Percentiles rank a stretch among this genome's conserved stretches.
phyloP scores from a whole-genome alignment of 2,329 filamentous ascomycete genomes.

The Colletotrichum caudatum region DNA sequence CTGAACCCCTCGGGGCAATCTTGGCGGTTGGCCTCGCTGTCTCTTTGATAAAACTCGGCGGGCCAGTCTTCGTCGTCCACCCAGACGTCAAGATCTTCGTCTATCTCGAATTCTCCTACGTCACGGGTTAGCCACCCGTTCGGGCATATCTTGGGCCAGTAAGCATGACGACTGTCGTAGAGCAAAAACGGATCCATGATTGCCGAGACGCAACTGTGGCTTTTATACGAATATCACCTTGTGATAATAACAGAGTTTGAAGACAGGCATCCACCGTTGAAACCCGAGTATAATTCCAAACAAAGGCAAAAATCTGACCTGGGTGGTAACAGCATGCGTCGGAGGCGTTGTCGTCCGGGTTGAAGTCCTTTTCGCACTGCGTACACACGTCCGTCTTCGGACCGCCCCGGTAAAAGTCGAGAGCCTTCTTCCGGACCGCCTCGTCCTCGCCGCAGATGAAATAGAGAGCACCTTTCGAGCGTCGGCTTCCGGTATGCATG shows the following conservation, averaged over 20 bases:
- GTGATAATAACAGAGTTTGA: too few species aligned
- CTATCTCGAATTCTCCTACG: neutral
- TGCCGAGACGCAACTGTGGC: too few species aligned
- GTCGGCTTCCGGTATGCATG: slow-evolving; percentile 11
- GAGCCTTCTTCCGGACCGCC: neutral
- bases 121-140: neutral
- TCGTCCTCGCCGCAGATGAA: slow-evolving; percentile 3
- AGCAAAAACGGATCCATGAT: too few species aligned
- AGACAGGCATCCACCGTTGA: too few species aligned
- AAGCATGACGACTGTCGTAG: too few species aligned
- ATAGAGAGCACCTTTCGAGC: slow-evolving; percentile 10
- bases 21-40: neutral
- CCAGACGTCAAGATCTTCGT: neutral
- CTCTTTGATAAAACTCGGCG: neutral
- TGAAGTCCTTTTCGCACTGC: neutral
- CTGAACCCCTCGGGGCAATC: slow-evolving; percentile 13
- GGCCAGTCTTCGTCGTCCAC: neutral
- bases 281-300: too few species aligned
- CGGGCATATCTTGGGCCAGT: neutral
- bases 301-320: neutral
- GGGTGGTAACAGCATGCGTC: slow-evolving; percentile 2
- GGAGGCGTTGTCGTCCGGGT: neutral
- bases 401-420: neutral
- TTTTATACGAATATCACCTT: too few species aligned
- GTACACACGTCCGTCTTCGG: slow-evolving; percentile 4